Evolutionary conservation across 345 rosid genomes (phyloP).

Genomic region (Citrus australasica): DNA sequence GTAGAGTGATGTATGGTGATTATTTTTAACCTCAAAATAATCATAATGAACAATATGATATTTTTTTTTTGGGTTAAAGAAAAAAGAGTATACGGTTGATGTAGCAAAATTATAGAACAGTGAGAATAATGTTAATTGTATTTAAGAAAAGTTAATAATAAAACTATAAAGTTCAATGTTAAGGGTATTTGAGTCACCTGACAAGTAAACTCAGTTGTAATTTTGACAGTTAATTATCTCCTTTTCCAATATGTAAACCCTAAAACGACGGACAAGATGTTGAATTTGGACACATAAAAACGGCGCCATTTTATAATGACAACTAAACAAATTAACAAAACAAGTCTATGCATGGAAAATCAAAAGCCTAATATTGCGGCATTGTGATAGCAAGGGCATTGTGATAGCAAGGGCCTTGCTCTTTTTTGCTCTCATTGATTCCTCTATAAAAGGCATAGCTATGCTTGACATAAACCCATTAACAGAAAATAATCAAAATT

Average conservation of each 20-base stretch:
- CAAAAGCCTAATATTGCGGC: constrained; percentile 20
- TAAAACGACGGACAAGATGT: constrained; percentile 9
- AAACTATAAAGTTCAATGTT: too few species aligned
- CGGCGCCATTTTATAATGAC: not conserved
- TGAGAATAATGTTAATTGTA: too few species aligned
- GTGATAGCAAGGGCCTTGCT: not conserved
- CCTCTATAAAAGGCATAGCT: not conserved
- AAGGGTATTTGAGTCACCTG: too few species aligned
- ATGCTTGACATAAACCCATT: not conserved
- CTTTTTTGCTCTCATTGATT: not conserved
- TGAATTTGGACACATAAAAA: constrained; percentile 1
- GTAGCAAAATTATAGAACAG: too few species aligned
- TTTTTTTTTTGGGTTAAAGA: too few species aligned
- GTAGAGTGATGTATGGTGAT: too few species aligned
- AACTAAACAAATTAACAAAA: not conserved
- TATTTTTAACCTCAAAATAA: too few species aligned
- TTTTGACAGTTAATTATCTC: not conserved
- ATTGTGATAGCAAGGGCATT: not conserved
- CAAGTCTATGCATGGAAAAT: not conserved
- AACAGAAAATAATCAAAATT: not conserved
- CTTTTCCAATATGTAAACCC: not conserved
- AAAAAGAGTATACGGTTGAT: too few species aligned
- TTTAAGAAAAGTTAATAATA: too few species aligned
- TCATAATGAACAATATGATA: too few species aligned
- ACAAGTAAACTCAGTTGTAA: not conserved